Evolutionary conservation across 176 grass and related monocot species (phyloP), one percentile per base, ranked within the genome.

Genomic region (Carex cristatella): DNA sequence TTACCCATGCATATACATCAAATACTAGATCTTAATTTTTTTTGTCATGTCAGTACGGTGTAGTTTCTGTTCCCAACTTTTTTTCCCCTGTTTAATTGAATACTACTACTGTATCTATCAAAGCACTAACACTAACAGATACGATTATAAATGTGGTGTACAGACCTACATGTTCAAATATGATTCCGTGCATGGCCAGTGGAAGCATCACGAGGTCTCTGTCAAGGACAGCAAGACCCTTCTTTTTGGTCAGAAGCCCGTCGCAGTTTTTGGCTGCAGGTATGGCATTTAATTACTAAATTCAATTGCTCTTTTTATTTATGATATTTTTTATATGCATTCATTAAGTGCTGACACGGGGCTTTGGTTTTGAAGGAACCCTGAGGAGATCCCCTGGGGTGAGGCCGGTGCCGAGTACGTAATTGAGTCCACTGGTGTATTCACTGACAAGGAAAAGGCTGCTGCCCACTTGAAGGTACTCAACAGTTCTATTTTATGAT

Each of bases 111-210:
- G 23, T 23, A 23, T 23, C 23, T 23, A 23, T 23, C 5, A 79
- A 46, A 58, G 13, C 14, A 58, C 4, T 79, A 8, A 62, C 14
- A 58, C 4, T 79, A 8, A 62, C 33, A 30, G 8, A 46, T 38
- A 3, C 31, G 6, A 2, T 65, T 46, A 18, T 27, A 18, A 15
- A 60, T 87, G 28, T 71, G 18, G n/a, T 85, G 13, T 79, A 49
- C 49, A 90, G 88, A 93, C 91, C 18, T 93, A 93, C 86, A 93
- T 93, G 91, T 93, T 93, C 65, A 93, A 93, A 71, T 93, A 93
- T 65, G 91, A 93, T 38, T 88, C 91, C 3, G 88, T 93, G 14
- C 91, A 93, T 15, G 91, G 91, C 15, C 33, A 83, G 4, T 93
- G 86, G 86, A 93, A 90, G 86, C 88, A 93, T 54, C 88, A 93